Evolutionary conservation across 495 filamentous ascomycete species (phyloP).

Genomic region (Symbiotaphrina buchneri): DNA sequence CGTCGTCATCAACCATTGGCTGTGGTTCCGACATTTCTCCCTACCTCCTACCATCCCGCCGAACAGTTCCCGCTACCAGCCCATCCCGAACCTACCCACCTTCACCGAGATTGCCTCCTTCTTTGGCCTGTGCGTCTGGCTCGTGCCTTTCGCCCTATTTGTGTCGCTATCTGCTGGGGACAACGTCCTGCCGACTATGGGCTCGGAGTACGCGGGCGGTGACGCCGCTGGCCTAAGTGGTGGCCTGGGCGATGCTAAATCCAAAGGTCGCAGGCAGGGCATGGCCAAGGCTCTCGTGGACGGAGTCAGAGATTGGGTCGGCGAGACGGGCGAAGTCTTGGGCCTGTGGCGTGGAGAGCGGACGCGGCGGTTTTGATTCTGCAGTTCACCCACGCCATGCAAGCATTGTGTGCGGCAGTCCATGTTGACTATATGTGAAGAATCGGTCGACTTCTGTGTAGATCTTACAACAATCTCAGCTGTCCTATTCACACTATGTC

Average conservation of each 20-base stretch:
- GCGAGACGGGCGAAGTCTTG: conserved; percentile 46
- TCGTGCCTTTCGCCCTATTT: conserved; percentile 88
- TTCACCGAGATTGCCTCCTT: conserved; percentile 94
- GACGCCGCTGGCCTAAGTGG: background rate
- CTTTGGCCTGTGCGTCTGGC: conserved; percentile 91
- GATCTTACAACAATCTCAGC: no score
- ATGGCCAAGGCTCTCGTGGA: conserved; percentile 85
- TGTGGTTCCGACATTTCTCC: conserved; percentile 93
- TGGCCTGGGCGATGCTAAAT: background rate
- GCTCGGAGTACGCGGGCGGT: conserved; percentile 2
- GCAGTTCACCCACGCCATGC: no score
- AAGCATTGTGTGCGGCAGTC: no score
- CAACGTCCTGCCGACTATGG: conserved; percentile 50
- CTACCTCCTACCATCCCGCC: conserved; percentile 20
- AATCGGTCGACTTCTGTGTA: no score
- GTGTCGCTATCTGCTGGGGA: conserved; percentile 82
- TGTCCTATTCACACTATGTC: no score
- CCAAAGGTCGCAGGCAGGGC: conserved; percentile 29
- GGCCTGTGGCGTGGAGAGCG: conserved; percentile 42
- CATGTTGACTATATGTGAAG: no score
- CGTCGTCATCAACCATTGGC: conserved; percentile 79
- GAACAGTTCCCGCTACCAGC: conserved; percentile 22
- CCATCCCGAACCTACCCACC: conserved; percentile 41
- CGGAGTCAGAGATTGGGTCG: conserved; percentile 45
- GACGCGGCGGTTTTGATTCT: conserved; percentile 1